Percentiles rank a stretch among this genome's conserved stretches.
Conservation (phyloP, 2,329 filamentous ascomycete genomes). For the Torrubiella hemipterigena region DNA sequence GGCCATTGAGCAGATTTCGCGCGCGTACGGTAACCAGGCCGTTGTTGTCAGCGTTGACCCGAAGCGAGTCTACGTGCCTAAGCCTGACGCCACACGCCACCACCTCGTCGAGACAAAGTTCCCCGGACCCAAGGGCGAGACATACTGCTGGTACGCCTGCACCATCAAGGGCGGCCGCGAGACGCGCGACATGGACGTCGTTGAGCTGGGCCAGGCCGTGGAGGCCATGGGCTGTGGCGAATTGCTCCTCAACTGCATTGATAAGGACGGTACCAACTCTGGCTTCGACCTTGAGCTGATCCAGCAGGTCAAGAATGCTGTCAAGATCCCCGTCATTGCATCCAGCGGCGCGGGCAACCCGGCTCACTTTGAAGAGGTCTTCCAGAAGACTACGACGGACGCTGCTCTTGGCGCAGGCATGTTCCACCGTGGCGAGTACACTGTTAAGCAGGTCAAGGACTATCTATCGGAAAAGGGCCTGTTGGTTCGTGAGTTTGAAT, state of each 20-base stretch:
- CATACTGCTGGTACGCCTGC: slow-evolving; percentile 92
- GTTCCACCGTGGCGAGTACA: slow-evolving; percentile 94
- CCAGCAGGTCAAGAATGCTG: slow-evolving; percentile 70
- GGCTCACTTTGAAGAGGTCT: slow-evolving; percentile 82
- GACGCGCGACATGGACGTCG: slow-evolving; percentile 85
- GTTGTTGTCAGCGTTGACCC: slow-evolving; percentile 95
- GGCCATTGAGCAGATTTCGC: slow-evolving; percentile 89
- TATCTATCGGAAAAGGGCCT: slow-evolving; percentile 60
- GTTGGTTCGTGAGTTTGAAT: slow-evolving; percentile 69
- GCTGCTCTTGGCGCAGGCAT: slow-evolving; percentile 92
- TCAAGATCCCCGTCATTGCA: slow-evolving; percentile 89
- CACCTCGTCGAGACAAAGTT: slow-evolving; percentile 56
- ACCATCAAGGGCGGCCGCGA: slow-evolving; percentile 93
- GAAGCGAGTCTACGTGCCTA: slow-evolving; percentile 75
- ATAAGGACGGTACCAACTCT: slow-evolving; percentile 87
- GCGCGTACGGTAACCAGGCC: slow-evolving; percentile 90
- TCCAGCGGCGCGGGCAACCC: slow-evolving; percentile 86
- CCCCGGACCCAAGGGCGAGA: slow-evolving; percentile 64
- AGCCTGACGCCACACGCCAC: slow-evolving; percentile 60
- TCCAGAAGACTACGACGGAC: slow-evolving; percentile 73
- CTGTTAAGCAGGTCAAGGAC: slow-evolving; percentile 87
- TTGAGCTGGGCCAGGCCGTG: slow-evolving; percentile 76
- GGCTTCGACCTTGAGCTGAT: slow-evolving; percentile 94
- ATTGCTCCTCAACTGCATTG: slow-evolving; percentile 93
- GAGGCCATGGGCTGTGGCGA: slow-evolving; percentile 94